Conservation (phyloP, 2,329 filamentous ascomycete species). For the Tolypocladium tropicale region DNA sequence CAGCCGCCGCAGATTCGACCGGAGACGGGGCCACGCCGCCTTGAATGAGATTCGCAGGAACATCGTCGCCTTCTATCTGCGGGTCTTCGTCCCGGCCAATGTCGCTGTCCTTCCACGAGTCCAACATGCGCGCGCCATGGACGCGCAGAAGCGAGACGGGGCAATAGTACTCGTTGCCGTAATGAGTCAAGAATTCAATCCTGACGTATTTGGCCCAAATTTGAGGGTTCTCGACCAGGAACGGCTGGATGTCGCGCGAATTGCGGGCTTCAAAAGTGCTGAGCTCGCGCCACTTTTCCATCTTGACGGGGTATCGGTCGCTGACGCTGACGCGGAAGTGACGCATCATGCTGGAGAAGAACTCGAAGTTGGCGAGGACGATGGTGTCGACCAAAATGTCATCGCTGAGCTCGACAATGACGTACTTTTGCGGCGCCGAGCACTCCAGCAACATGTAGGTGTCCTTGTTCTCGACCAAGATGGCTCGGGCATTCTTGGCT, state of each 20-base stretch:
- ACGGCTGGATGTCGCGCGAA: conserved; percentile 86
- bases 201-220: conserved; percentile 93
- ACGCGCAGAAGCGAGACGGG: conserved; percentile 83
- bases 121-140: conserved; percentile 92
- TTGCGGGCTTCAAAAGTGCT: conserved; percentile 88
- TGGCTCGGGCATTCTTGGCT: conserved; percentile 77
- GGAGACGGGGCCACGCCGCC: not conserved
- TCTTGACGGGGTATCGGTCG: conserved; percentile 86
- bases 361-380: conserved; percentile 97
- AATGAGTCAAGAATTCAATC: conserved; percentile 87
- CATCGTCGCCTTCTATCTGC: conserved; percentile 21
- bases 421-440: conserved; percentile 75
- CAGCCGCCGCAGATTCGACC: not conserved
- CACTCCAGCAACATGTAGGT: conserved; percentile 97
- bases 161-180: conserved; percentile 94
- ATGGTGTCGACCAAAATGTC: conserved; percentile 82
- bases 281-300: conserved; percentile 82
- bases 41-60: not conserved
- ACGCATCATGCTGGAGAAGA: conserved; percentile 95
- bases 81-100: conserved; percentile 53
- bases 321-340: conserved; percentile 87
- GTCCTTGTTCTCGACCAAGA: conserved; percentile 94
- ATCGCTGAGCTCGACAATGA: conserved; percentile 90
- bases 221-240: conserved; percentile 84
- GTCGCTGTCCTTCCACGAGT: conserved; percentile 82